A percentile compares a stretch with the other conserved stretches of the same genome.
These are phyloP conservation scores for Zanthoxylum bungeanum DNA, from an alignment of 345 rosid genomes.

Conservation along the genomic window DNA sequence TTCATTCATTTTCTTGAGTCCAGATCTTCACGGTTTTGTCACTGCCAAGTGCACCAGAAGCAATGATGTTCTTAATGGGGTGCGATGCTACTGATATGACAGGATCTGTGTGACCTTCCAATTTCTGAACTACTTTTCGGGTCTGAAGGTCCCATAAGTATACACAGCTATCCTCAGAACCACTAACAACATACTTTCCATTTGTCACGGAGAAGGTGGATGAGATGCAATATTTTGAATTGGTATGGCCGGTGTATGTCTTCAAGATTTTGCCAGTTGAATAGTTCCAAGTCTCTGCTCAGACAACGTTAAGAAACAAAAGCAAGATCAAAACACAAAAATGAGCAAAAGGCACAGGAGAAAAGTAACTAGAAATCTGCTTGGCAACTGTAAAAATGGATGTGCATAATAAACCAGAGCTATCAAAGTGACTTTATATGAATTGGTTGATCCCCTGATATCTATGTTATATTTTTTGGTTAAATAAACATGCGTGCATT, in stretches of 20 bases:
- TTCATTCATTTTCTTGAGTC: slow-evolving; percentile 52
- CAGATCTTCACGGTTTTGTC: slow-evolving; percentile 82
- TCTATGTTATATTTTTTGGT: not conserved
- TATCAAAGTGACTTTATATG: not conserved
- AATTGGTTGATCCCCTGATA: not conserved
- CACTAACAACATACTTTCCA: slow-evolving; percentile 77
- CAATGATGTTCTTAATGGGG: slow-evolving; percentile 74
- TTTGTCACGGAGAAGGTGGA: slow-evolving; percentile 78
- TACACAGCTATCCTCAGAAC: slow-evolving; percentile 82
- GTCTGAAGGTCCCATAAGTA: slow-evolving; percentile 93
- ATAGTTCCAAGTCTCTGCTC: slow-evolving; percentile 88
- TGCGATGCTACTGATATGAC: slow-evolving; percentile 85
- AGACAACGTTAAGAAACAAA: slow-evolving; percentile 7
- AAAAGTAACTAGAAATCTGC: not conserved
- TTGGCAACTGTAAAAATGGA: not conserved
- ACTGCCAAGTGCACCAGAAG: slow-evolving; percentile 76
- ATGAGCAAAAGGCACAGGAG: not conserved
- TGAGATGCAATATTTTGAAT: slow-evolving; percentile 65
- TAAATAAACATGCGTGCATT: not conserved
- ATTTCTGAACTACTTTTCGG: slow-evolving; percentile 74
- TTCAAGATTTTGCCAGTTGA: slow-evolving; percentile 71
- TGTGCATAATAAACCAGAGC: not conserved
- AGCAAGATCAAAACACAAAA: not conserved
- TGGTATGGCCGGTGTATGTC: slow-evolving; percentile 76
- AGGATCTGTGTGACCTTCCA: slow-evolving; percentile 86